phyloP scores from a whole-genome alignment of 805 yeast genomes.

The Lachancea quebecensis region DNA sequence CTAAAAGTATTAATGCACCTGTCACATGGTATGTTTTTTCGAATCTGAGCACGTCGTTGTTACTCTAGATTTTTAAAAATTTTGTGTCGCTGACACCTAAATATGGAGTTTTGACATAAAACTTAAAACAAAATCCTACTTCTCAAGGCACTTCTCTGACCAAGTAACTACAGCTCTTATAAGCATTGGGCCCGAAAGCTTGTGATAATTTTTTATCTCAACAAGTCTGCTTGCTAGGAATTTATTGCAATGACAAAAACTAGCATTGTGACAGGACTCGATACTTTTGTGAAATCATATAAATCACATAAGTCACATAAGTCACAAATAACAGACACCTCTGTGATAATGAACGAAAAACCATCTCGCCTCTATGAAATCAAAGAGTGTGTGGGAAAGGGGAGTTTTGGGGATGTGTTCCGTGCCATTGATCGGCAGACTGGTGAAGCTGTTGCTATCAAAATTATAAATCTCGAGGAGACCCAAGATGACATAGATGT shows the following conservation, averaged over 20 bases:
- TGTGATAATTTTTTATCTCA: background rate
- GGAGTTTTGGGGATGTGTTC: conserved; percentile 84
- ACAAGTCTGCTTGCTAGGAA: too few relatives aligned
- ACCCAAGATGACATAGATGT: conserved; percentile 68
- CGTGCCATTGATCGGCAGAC: conserved; percentile 42
- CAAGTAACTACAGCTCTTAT: too few relatives aligned
- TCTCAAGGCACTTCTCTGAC: too few relatives aligned
- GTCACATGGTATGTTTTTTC: too few relatives aligned
- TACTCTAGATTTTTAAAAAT: too few relatives aligned
- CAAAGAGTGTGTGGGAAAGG: conserved; percentile 64
- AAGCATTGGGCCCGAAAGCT: background rate
- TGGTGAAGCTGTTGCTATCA: conserved; percentile 64
- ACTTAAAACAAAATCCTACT: too few relatives aligned
- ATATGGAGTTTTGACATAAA: too few relatives aligned
- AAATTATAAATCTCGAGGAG: conserved; percentile 74
- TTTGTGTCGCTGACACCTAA: too few relatives aligned
- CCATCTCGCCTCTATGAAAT: conserved; percentile 32
- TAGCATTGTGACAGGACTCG: background rate
- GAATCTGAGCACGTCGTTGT: too few relatives aligned
- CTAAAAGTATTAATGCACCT: too few relatives aligned
- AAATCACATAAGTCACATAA: background rate
- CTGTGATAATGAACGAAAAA: background rate
- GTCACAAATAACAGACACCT: background rate
- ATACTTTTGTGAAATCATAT: background rate
- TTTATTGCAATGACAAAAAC: too few relatives aligned